Evolutionary conservation across 371 early-diverging fungal species (phyloP).

Genomic region (Rhizopus arrhizus): DNA sequence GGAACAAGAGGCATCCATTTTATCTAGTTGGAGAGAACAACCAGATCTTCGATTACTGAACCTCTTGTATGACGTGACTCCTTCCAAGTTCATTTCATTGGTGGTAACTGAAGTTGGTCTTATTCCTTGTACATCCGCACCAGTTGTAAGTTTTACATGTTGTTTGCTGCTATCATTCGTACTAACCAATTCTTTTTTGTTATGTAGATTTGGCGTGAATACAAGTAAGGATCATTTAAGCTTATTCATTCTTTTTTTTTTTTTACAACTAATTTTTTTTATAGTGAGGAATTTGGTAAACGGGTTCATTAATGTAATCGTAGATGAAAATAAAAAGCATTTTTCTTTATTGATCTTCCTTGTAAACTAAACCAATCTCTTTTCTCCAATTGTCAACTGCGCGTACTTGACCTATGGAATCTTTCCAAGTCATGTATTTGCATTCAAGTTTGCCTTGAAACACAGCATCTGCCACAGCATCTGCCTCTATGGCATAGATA

Average conservation of each 20-base stretch:
- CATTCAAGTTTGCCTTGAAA: conserved; percentile 37
- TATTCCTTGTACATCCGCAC: conserved; percentile 92
- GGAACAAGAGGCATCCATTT: conserved; percentile 27
- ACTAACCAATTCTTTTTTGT: conserved; percentile 3
- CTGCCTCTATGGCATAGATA: conserved; percentile 46
- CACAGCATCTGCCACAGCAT: conserved; percentile 46
- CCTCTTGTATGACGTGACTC: conserved; percentile 92
- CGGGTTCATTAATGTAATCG: conserved; percentile 23
- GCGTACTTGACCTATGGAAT: conserved; percentile 41
- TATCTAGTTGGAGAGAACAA: conserved; percentile 69
- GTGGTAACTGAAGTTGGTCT: conserved; percentile 94
- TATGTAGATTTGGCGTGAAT: conserved; percentile 58
- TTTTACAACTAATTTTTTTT: conserved; percentile 18
- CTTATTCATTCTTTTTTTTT: not conserved
- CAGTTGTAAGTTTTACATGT: conserved; percentile 63
- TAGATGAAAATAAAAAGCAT: conserved; percentile 5
- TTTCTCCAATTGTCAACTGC: conserved; percentile 53
- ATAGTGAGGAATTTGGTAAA: conserved; percentile 49
- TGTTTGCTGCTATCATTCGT: not conserved
- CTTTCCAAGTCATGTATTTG: conserved; percentile 49
- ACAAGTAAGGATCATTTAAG: conserved; percentile 43
- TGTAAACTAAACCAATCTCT: conserved; percentile 47
- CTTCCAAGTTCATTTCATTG: conserved; percentile 87
- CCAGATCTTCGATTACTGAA: conserved; percentile 81
- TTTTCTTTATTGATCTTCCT: conserved; percentile 30